Percentiles rank a stretch among this genome's conserved stretches.
These are phyloP conservation scores for Macaranga tanarius DNA, from an alignment of 441 rosid species.

Conservation along the genomic window DNA sequence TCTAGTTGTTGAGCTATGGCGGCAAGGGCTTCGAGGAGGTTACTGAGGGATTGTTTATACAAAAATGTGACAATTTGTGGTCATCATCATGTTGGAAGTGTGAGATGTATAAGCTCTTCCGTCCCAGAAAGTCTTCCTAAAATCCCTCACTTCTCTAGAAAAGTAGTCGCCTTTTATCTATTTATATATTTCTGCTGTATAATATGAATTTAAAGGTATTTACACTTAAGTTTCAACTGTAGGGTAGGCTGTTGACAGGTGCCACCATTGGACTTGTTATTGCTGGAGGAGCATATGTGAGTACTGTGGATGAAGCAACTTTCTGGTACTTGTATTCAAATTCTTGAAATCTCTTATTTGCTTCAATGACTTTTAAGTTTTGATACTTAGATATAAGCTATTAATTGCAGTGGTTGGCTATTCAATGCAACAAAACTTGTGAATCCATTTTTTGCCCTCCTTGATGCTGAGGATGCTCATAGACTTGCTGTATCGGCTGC, in stretches of 20 bases:
- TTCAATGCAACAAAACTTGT: slow-evolving; percentile 89
- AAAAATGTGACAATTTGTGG: slow-evolving; percentile 38
- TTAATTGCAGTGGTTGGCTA: slow-evolving; percentile 82
- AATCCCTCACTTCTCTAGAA: slow-evolving; percentile 79
- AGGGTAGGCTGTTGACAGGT: slow-evolving; percentile 87
- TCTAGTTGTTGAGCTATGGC: slow-evolving; percentile 41
- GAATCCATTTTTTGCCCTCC: slow-evolving; percentile 89
- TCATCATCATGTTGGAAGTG: slow-evolving; percentile 34
- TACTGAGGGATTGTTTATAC: slow-evolving; percentile 41
- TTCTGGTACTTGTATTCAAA: slow-evolving; percentile 60
- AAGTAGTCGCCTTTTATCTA: slow-evolving; percentile 36
- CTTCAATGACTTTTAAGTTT: neutral
- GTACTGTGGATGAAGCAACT: slow-evolving; percentile 96
- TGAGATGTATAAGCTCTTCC: slow-evolving; percentile 50
- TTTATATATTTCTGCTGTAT: neutral
- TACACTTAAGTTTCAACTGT: slow-evolving; percentile 1
- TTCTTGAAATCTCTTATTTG: neutral
- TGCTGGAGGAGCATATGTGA: slow-evolving; percentile 92
- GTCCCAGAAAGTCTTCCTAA: slow-evolving; percentile 48
- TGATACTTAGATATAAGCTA: slow-evolving; percentile 4
- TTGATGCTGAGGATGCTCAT: slow-evolving; percentile 93
- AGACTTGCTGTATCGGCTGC: slow-evolving; percentile 85
- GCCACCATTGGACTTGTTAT: slow-evolving; percentile 75
- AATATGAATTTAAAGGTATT: neutral
- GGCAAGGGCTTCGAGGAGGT: slow-evolving; percentile 43